Percentiles rank a stretch among this genome's conserved stretches.
Evolutionary conservation across 805 yeast genomes (phyloP).

Genomic region (Scheffersomyces amazonensis): DNA sequence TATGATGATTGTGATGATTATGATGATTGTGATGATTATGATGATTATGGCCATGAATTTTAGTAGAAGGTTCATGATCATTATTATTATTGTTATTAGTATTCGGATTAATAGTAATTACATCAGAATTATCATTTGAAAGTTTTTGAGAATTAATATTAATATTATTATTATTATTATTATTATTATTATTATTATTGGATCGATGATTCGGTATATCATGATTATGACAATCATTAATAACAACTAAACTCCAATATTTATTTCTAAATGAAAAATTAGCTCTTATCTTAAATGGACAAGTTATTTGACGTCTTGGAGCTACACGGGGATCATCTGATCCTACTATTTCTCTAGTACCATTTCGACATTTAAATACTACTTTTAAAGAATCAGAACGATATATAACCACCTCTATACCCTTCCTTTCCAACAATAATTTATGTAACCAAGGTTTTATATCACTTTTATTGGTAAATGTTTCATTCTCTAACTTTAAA

Average conservation of each 20-base stretch:
- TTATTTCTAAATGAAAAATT: constrained; percentile 51
- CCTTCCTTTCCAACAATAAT: constrained; percentile 42
- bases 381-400: constrained; percentile 60
- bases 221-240: constrained; percentile 62
- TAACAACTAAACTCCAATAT: constrained; percentile 59
- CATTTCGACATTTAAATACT: constrained; percentile 57
- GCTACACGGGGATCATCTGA: constrained; percentile 11
- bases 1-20: background rate
- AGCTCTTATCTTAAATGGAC: constrained; percentile 68
- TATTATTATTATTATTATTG: background rate
- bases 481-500: constrained; percentile 16
- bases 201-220: constrained; percentile 4
- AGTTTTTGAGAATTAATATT: background rate
- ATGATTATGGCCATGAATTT: too few species aligned
- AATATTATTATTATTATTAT: background rate
- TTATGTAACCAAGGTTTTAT: constrained; percentile 62
- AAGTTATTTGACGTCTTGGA: constrained; percentile 29
- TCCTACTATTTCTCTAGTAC: constrained; percentile 11
- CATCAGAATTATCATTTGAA: background rate
- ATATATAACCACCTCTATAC: constrained; percentile 58
- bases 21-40: background rate
- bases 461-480: constrained; percentile 37
- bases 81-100: background rate
- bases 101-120: background rate
- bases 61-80: too few species aligned